Conservation (phyloP, 768 basidiomycete genomes). For the Mrakia blollopis region DNA sequence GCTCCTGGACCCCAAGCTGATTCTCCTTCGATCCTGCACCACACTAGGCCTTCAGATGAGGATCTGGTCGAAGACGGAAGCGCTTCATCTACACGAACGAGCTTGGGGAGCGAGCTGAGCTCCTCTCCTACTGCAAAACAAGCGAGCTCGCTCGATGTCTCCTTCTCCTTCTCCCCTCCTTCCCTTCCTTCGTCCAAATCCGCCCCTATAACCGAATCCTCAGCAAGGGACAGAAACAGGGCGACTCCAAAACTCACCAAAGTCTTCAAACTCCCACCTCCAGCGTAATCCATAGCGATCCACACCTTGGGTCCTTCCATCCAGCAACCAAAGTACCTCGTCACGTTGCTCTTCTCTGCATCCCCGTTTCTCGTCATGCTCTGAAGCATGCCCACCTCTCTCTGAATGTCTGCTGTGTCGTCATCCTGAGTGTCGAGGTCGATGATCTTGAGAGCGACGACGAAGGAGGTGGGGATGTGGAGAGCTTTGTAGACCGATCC, state of each 20-base stretch:
- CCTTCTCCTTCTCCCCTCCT: neutral
- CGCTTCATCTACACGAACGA: too few relatives aligned
- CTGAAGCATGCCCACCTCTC: conserved; percentile 85
- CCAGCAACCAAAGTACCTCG: conserved; percentile 93
- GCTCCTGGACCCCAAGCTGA: too few relatives aligned
- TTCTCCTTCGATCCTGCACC: too few relatives aligned
- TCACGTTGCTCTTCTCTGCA: conserved; percentile 64
- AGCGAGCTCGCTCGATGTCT: neutral
- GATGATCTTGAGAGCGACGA: conserved; percentile 97
- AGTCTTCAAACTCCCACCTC: conserved; percentile 87
- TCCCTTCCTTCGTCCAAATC: neutral
- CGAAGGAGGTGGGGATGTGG: conserved; percentile 74
- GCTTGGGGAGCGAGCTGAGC: neutral
- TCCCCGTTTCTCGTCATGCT: conserved; percentile 52
- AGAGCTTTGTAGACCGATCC: conserved; percentile 84
- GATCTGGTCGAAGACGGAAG: too few relatives aligned
- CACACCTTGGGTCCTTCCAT: conserved; percentile 92
- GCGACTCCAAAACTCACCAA: conserved; percentile 49
- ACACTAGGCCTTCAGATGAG: too few relatives aligned
- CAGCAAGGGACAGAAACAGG: neutral
- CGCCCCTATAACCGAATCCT: neutral
- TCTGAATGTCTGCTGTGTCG: conserved; percentile 93
- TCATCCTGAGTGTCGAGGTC: conserved; percentile 95
- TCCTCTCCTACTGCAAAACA: neutral
- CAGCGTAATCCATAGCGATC: conserved; percentile 98